Percentiles rank a stretch among this genome's conserved stretches.
phyloP scores from a whole-genome alignment of 805 yeast species.

The Wickerhamiella qilinensis region DNA sequence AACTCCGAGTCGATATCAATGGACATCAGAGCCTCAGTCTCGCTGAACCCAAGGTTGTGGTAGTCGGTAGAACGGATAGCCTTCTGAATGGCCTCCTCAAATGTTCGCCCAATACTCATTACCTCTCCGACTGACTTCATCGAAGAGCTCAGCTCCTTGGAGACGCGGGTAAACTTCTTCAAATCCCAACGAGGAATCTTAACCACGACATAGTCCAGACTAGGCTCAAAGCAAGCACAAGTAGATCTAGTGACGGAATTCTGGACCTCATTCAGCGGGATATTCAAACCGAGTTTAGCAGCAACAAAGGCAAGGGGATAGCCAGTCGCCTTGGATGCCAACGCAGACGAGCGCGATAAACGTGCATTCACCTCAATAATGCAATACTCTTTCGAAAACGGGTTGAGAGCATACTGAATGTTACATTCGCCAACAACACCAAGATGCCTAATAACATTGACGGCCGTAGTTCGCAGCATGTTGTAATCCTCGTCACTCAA shows the following conservation, averaged over 20 bases:
- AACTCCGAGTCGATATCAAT: slow-evolving; percentile 85
- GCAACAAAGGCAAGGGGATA: slow-evolving; percentile 97
- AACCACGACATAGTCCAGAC: slow-evolving; percentile 89
- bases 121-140: slow-evolving; percentile 99
- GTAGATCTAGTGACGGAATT: slow-evolving; percentile 90
- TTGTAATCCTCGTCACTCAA: slow-evolving; percentile 92
- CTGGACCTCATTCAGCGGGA: slow-evolving; percentile 77
- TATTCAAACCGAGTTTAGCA: slow-evolving; percentile 87
- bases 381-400: slow-evolving; percentile 86
- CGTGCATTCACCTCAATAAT: slow-evolving; percentile 97
- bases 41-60: slow-evolving; percentile 81
- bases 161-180: slow-evolving; percentile 86
- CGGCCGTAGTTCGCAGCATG: slow-evolving; percentile 96
- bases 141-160: slow-evolving; percentile 71
- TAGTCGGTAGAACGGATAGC: slow-evolving; percentile 95
- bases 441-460: slow-evolving; percentile 87
- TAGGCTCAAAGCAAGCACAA: slow-evolving; percentile 94
- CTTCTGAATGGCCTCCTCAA: slow-evolving; percentile 95
- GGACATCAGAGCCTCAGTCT: slow-evolving; percentile 56
- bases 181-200: slow-evolving; percentile 99
- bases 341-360: slow-evolving; percentile 94
- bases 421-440: slow-evolving; percentile 99
- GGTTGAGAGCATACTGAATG: slow-evolving; percentile 91
- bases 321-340: slow-evolving; percentile 97
- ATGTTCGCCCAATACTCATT: slow-evolving; percentile 93